Evolutionary conservation across 768 basidiomycete genomes (phyloP), one percentile per base, ranked within the genome.

Genomic region (Dendrothele bispora): DNA sequence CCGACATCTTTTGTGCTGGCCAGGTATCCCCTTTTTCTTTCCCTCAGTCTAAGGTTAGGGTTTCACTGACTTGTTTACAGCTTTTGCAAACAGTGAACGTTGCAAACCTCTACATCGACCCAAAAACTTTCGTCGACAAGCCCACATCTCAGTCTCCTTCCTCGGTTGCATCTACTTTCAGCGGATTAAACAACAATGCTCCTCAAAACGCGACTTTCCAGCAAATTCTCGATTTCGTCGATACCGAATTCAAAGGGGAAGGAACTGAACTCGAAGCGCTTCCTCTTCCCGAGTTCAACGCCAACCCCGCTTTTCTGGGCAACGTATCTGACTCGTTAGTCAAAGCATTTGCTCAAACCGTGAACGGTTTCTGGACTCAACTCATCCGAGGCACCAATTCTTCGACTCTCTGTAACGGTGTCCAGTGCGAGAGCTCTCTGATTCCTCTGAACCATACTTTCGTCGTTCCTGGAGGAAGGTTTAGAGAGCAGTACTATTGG

Each of bases 381-480:
- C 78, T 98, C 6, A 84, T 88, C 47, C 71, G 91, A 27, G 74
- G 72, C 2, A 94, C 92, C 4, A 92, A 95, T 54, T 58, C 73
- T 15, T 79, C 84, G 2, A 72, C 77, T 1, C 61, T 92, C 7
- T 97, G 91, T 62, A 52, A 51, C 5, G 77, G 68, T 17, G 75
- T 71, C 15, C 49, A 63, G 24, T 98, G 94, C 62, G 88, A 91
- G 64, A 88, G 91, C 63, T 77, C 87, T 0, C 69, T 97, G 39
- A 93, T 97, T 53, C 92, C 93, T 2, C 71, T 97, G 39, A 97
- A 97, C 59, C 80, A 95, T 59, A 92, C 89, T 0, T 91, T 97
- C 57, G 88, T 95, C 20, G 78, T 97, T 29, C 94, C 95, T 5
- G 94, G 78, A 53, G 78, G 77, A 36, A 80, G 94, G 5, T 97